Conservation (phyloP, 2,329 filamentous ascomycete species). For the Fusarium sororula region DNA sequence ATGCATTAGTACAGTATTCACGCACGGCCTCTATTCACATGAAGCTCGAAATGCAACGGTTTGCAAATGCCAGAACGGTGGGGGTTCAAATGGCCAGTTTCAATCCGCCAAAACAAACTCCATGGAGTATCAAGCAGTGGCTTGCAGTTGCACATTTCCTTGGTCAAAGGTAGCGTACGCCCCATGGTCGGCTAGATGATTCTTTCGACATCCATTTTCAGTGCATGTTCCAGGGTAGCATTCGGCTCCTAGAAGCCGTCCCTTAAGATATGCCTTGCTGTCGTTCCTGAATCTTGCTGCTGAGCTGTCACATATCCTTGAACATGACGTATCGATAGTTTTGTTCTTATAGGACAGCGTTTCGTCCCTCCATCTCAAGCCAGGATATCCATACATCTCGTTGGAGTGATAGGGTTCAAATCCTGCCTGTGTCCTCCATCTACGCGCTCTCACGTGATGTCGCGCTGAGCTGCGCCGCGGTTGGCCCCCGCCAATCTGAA, state of each 20-base stretch:
- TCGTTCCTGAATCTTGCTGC: not conserved
- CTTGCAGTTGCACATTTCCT: not conserved
- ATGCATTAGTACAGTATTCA: conserved; percentile 4
- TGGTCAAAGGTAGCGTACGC: not conserved
- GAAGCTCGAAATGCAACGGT: not conserved
- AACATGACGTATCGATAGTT: conserved; percentile 8
- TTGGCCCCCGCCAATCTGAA: not conserved
- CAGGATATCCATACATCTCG: not conserved
- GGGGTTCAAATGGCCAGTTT: not conserved
- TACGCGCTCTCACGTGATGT: conserved; percentile 32
- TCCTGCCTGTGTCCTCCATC: not conserved
- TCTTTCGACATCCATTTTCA: not conserved
- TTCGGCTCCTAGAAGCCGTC: not conserved
- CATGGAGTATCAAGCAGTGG: not conserved
- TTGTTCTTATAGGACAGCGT: not conserved
- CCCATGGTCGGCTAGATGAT: not conserved
- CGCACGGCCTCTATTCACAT: conserved; percentile 9
- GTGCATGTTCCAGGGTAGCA: not conserved
- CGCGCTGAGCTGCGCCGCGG: conserved; percentile 8
- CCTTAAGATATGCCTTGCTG: not conserved
- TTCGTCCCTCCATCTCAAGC: not conserved
- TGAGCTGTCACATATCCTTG: not conserved
- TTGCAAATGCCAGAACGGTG: rapidly evolving
- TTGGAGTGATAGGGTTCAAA: not conserved
- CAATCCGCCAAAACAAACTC: not conserved